Base-by-base conservation (phyloP, 768 basidiomycete species). In the Boletus insuetus region DNA sequence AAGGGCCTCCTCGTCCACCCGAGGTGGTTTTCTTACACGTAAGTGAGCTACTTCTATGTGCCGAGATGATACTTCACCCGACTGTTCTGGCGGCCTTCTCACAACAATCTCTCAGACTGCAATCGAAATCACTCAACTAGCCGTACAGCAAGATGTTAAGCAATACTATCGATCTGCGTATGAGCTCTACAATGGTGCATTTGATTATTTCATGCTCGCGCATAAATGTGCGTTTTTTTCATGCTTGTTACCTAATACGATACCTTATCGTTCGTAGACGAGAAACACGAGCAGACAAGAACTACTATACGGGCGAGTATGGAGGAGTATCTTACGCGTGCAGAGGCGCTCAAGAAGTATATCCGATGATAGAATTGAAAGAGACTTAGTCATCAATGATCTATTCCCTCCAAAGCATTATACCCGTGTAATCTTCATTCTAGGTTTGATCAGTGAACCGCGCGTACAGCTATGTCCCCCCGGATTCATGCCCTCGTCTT, bases 151-250 rank as follows among this genome's bases (percentile, higher is more conserved):
- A 61, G 96, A 98, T 74, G 79, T 79, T 57, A 91, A 91, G 73
- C 85, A 87, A 73, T 91, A 95, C 72, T 95, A 95, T 75, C 78
- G 81, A 14, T 91, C 94, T 67, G 94, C 94, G 16, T 95, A 91
- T 80, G 92, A 89, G 74, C 82, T 85, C 57, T 95, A 96, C 73
- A 86, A 88, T 74, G 94, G 96, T 76, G 82, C 91, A 4, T 79
- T 98, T 52, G 96, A 98, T 69, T 98, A 94, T 73, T 98, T 98
- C 74, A 91, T 97, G 87, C 88, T 97, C 64, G 93, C 94, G 7
- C 77, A 93, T 65, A 94, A 93, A 72, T 93, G 93, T 94, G 58
- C 16, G 65, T 57, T 43, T 17, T 32, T 7, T 14, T 17, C n/a
- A 12, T 14, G 9, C 20, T 46, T 11, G 5, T 20, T 6, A 12